These are phyloP conservation scores for Fraxinus baroniana DNA, from an alignment of 305 asterid genomes.

Conservation along the genomic window DNA sequence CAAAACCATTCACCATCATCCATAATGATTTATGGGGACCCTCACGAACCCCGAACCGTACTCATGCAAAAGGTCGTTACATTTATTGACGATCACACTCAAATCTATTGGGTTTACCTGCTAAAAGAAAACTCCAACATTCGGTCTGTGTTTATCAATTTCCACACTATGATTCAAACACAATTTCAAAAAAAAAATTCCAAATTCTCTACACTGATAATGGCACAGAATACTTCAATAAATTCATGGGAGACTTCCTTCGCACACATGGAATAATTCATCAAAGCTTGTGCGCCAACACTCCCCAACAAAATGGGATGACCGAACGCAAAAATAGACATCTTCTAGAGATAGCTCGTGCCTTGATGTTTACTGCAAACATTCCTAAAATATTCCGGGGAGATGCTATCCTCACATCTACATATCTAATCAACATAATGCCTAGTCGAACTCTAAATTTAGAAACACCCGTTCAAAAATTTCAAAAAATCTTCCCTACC, in stretches of 20 bases:
- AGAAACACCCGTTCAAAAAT: too few species aligned
- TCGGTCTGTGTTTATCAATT: not conserved
- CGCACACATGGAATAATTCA: not conserved
- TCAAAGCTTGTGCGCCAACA: not conserved
- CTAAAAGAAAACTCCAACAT: not conserved
- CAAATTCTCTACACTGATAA: not conserved
- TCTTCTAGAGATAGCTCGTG: not conserved
- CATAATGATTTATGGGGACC: not conserved
- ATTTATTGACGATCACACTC: not conserved
- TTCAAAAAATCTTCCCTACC: not conserved
- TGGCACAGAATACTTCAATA: not conserved
- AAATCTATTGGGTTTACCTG: not conserved
- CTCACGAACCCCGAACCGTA: not conserved
- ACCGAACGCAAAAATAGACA: not conserved
- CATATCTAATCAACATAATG: not conserved
- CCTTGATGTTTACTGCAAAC: not conserved
- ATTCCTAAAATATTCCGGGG: not conserved
- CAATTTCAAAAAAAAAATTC: not conserved
- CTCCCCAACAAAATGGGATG: not conserved
- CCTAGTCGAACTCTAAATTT: not conserved
- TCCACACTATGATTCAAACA: not conserved
- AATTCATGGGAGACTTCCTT: not conserved
- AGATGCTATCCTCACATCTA: not conserved
- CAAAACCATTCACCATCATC: not conserved
- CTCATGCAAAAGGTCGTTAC: not conserved